A percentile compares a stretch with the other conserved stretches of the same genome.
Evolutionary conservation across 805 yeast species (phyloP).

Genomic region (Wickerhamiella nectarea): DNA sequence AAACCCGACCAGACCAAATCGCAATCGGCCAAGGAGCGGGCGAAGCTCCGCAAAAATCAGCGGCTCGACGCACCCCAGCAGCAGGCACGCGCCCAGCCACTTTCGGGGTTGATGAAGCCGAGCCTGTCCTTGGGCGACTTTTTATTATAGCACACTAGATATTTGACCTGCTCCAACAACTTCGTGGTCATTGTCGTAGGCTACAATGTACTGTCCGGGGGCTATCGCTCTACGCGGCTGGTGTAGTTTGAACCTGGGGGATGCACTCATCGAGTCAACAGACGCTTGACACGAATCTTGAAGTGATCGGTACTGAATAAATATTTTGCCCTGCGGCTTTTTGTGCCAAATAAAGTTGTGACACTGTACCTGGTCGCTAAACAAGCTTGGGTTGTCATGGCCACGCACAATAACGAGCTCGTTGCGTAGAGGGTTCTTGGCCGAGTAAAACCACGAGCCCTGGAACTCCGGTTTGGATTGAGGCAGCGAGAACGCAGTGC

Average conservation of each 20-base stretch:
- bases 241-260: slow-evolving; percentile 28
- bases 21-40: slow-evolving; percentile 5
- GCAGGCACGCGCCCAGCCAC: background rate
- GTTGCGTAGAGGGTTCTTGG: slow-evolving; percentile 48
- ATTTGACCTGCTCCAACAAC: slow-evolving; percentile 43
- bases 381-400: slow-evolving; percentile 42
- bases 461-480: slow-evolving; percentile 64
- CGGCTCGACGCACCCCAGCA: no score
- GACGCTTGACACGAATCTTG: slow-evolving; percentile 42
- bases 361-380: slow-evolving; percentile 32
- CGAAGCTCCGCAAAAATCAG: slow-evolving; percentile 8
- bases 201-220: slow-evolving; percentile 73
- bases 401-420: slow-evolving; percentile 73
- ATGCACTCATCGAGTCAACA: background rate
- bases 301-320: slow-evolving; percentile 60
- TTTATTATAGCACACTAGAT: slow-evolving; percentile 1
- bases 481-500: slow-evolving; percentile 68
- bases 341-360: slow-evolving; percentile 40
- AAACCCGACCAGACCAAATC: background rate
- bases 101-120: slow-evolving; percentile 1
- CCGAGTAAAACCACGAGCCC: slow-evolving; percentile 82
- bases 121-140: slow-evolving; percentile 8
- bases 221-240: slow-evolving; percentile 59
- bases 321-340: slow-evolving; percentile 23
- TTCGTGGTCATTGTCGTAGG: slow-evolving; percentile 45